Evolutionary conservation across 345 rosid species (phyloP).

Genomic region (Populus simonii): DNA sequence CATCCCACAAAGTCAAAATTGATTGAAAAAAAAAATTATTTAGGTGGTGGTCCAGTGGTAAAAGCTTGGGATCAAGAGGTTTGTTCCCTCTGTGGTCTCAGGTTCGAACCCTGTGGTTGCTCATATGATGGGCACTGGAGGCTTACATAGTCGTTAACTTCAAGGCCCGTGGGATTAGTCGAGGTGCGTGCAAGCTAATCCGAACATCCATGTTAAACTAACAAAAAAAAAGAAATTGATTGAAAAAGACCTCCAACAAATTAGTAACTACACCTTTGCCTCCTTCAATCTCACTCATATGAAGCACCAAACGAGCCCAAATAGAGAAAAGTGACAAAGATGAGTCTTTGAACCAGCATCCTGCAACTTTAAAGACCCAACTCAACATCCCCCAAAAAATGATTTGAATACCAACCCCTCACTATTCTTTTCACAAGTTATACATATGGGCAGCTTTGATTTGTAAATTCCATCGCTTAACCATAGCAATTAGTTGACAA

Average conservation of each 20-base stretch:
- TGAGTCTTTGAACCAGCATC: constrained; percentile 12
- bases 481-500: constrained; percentile 33
- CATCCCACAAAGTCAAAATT: constrained; percentile 6
- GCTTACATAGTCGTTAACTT: too few species aligned
- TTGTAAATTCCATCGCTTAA: constrained; percentile 21
- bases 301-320: constrained; percentile 26
- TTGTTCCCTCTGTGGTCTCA: too few species aligned
- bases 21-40: constrained; percentile 15
- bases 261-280: constrained; percentile 2
- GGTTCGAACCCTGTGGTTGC: too few species aligned
- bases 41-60: too few species aligned
- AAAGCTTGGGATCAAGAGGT: too few species aligned
- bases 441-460: constrained; percentile 14
- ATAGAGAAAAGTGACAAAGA: constrained; percentile 6
- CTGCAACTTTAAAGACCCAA: constrained; percentile 1
- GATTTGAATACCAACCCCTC: neutral
- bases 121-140: too few species aligned
- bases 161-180: too few species aligned
- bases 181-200: too few species aligned
- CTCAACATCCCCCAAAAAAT: constrained; percentile 8
- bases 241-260: constrained; percentile 33
- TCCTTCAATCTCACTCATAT: constrained; percentile 32
- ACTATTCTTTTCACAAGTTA: neutral
- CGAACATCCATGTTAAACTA: too few species aligned
- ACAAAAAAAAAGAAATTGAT: constrained; percentile 5